Evolutionary conservation across 2,329 filamentous ascomycete genomes (phyloP).

Genomic region (Periconia sp.): DNA sequence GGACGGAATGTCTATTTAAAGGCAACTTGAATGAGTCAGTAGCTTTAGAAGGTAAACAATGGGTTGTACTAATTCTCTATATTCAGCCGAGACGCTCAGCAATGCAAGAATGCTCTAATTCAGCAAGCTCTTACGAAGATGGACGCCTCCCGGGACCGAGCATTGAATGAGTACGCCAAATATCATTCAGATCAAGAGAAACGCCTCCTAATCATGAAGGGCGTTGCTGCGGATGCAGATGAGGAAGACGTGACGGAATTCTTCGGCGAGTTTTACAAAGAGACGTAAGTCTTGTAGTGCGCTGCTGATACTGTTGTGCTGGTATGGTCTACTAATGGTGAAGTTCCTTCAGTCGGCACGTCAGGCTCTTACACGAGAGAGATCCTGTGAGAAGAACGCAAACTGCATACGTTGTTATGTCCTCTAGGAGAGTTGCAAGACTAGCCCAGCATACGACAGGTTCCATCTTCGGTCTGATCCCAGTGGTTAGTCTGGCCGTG

Average conservation of each 20-base stretch:
- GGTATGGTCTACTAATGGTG: background rate
- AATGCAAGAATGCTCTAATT: conserved; percentile 13
- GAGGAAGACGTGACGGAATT: conserved; percentile 18
- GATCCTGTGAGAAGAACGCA: conserved; percentile 27
- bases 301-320: background rate
- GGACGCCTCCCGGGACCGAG: conserved; percentile 12
- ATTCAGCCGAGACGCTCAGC: too few species aligned
- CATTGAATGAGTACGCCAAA: conserved; percentile 14
- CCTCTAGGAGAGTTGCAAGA: conserved; percentile 17
- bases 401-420: conserved; percentile 29
- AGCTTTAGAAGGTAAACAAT: conserved; percentile 13
- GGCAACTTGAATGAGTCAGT: conserved; percentile 8
- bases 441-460: conserved; percentile 16
- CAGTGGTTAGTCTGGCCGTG: conserved; percentile 18
- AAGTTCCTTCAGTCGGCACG: conserved; percentile 15
- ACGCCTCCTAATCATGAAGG: conserved; percentile 26
- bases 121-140: conserved; percentile 14
- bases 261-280: conserved; percentile 18
- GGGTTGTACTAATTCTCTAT: too few species aligned
- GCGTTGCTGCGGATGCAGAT: conserved; percentile 32
- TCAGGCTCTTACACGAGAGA: conserved; percentile 23
- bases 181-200: conserved; percentile 15
- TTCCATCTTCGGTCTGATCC: conserved; percentile 24
- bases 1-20: conserved; percentile 22
- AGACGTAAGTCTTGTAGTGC: conserved; percentile 22